A percentile compares a stretch with the other conserved stretches of the same genome.
Evolutionary conservation across 306 rosid genomes (phyloP).

Genomic region (Pyrus betulifolia): DNA sequence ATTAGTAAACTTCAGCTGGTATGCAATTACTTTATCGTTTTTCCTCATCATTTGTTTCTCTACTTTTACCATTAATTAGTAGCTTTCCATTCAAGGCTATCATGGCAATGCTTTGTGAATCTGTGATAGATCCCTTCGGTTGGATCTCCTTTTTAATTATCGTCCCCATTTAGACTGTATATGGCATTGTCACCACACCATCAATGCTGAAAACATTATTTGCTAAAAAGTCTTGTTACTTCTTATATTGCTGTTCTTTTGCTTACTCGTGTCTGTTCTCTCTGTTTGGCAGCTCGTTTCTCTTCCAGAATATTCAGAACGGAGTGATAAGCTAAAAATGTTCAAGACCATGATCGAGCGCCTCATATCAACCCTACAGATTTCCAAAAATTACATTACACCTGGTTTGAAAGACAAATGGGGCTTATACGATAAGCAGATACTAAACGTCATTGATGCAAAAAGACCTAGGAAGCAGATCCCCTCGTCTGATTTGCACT

Average conservation of each 20-base stretch:
- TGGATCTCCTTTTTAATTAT: neutral
- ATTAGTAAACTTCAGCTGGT: constrained; percentile 55
- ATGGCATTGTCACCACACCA: neutral
- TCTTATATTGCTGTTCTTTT: neutral
- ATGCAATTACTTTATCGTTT: constrained; percentile 2
- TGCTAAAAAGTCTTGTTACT: neutral
- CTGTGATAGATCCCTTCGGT: neutral
- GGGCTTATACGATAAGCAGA: constrained; percentile 46
- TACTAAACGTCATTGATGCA: constrained; percentile 16
- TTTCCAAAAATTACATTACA: constrained; percentile 27
- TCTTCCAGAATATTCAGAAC: constrained; percentile 53
- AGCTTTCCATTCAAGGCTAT: neutral
- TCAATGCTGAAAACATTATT: neutral
- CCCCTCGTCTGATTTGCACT: constrained; percentile 44
- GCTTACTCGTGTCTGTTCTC: neutral
- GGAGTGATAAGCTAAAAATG: constrained; percentile 38
- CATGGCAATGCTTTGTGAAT: neutral
- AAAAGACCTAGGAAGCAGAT: constrained; percentile 44
- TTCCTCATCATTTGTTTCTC: neutral
- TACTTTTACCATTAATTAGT: constrained; percentile 1
- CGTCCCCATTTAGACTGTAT: neutral
- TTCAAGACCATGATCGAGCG: constrained; percentile 53
- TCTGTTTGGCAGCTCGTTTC: constrained; percentile 41
- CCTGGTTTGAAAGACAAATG: constrained; percentile 36
- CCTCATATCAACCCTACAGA: constrained; percentile 32